Evolutionary conservation across 495 filamentous ascomycete species (phyloP), one percentile per base, ranked within the genome.

Genomic region (Hypomontagnella submonticulosa): DNA sequence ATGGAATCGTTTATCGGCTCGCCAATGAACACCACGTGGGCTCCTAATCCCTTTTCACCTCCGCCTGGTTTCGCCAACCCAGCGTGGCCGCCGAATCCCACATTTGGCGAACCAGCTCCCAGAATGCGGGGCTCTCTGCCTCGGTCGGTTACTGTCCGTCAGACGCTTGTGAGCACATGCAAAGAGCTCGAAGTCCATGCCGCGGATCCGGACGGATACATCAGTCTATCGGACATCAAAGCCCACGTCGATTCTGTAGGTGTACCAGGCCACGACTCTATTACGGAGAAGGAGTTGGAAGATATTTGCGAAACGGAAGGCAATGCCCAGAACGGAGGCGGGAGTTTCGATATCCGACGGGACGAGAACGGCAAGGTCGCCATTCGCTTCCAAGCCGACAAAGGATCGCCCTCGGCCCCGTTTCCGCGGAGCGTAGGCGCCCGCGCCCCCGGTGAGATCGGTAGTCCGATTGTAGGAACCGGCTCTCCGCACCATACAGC

Each of bases 301-400:
- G 89, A 92, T 46, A 91, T 96, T 56, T 94, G 90, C 75, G 93
- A 97, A 62, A 96, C 93, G 1, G 89, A 95, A 72, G 95, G 95
- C 57, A 96, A 91, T 68, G 71, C 80, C 0, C 85, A 89, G 47
- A 98, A 98, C 65, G 95, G 95, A 51, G 95, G 95, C 51, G 95
- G 95, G 15, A 88, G 82, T 40, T 96, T 98, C 73, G 84, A 82
- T 19, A 80, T 89, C 56, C 80, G 80, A 47, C 82, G 83, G 38
- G 81, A 85, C 40, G 82, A 75, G 0, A 71, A 76, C 19, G 78
- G 70, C 7, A 77, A 78, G 23, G 78, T 76, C 32, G 78, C 84
- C 38, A 89, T 96, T 65, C 66, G 67, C 46, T 78, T 71, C 54
- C 74, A 77, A 27, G 50, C 71, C 15, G 71, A 56, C 8, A 61